Evolutionary conservation across 129 eudicot species (phyloP), one percentile per base, ranked within the genome.

Genomic region (Pulicaria dysenterica): DNA sequence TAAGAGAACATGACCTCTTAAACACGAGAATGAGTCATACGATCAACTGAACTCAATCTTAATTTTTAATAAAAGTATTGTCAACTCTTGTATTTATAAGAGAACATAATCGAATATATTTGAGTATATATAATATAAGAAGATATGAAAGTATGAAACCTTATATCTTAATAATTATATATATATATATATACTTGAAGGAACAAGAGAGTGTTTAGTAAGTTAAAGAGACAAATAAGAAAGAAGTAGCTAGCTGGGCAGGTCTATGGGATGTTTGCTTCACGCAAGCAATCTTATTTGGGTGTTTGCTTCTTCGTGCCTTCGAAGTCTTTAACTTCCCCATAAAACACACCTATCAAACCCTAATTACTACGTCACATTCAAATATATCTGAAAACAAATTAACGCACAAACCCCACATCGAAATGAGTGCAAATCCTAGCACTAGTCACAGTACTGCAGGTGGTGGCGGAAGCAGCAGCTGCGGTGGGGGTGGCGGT

Each of bases 291-390:
- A 84, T 87, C 84, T 83, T 83, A 73, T 77, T 73, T 60, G 42
- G 40, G 45, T 70, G 77, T 89, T 88, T 88, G 97, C 92, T 86
- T 80, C 92, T 73, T 88, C 96, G 91, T 92, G 91, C 85, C 97
- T 86, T 92, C 80, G 84, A 86, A 88, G 96, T 50, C 80, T 84
- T 77, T 3, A 73, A 76, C 69, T 90, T 89, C 71, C 72, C 71
- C 54, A 75, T 82, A 82, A 81, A 75, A 79, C 77, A 47, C 84
- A 80, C 65, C 64, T 39, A 41, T 69, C 80, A 60, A 15, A 58
- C 83, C 64, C 48, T 76, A 79, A 17, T 58, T 64, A 57, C 70
- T 45, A 56, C 34, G 40, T 71, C 24, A 69, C 67, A 49, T 15
- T 15, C 58, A 46, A 16, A 39, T 10, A 24, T 24, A 24, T 24